Evolutionary conservation across 2,329 filamentous ascomycete genomes (phyloP).

Genomic region (Drechslerella coelobrocha): DNA sequence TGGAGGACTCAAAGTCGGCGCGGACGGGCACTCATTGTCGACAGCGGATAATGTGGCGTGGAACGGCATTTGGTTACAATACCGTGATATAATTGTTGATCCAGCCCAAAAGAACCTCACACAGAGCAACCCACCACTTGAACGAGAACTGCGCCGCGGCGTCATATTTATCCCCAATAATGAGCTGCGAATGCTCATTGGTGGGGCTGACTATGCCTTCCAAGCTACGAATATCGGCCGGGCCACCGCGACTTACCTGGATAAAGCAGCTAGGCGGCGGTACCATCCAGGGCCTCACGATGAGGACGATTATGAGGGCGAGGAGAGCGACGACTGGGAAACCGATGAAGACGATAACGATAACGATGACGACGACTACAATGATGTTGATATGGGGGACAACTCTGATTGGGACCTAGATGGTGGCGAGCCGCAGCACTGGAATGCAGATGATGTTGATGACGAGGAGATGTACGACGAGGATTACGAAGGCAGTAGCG

Average conservation of each 20-base stretch:
- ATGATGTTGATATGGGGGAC: conserved; percentile 8
- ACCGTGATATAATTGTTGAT: conserved; percentile 50
- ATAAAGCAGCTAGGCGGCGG: conserved; percentile 24
- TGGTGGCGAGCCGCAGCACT: background rate
- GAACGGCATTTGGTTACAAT: conserved; percentile 54
- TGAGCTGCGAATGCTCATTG: conserved; percentile 49
- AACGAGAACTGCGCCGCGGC: conserved; percentile 31
- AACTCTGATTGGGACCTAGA: conserved; percentile 40
- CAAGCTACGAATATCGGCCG: conserved; percentile 1
- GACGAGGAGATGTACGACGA: conserved; percentile 33
- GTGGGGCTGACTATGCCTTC: conserved; percentile 49
- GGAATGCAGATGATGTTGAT: conserved; percentile 8
- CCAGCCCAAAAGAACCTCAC: conserved; percentile 16
- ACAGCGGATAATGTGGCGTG: conserved; percentile 44
- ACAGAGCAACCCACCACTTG: conserved; percentile 21
- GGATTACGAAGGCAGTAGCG: conserved; percentile 29
- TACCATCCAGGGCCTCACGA: conserved; percentile 21
- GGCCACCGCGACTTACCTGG: background rate
- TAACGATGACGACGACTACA: conserved; percentile 41
- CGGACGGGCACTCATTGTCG: conserved; percentile 15
- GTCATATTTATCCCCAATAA: conserved; percentile 50
- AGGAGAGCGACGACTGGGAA: conserved; percentile 33
- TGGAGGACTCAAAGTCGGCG: conserved; percentile 16
- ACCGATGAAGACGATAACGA: conserved; percentile 39
- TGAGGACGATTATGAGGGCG: conserved; percentile 17